Evolutionary conservation across 2,329 filamentous ascomycete species (phyloP), one percentile per base, ranked within the genome.

Genomic region (Aspergillus aculeatinus): DNA sequence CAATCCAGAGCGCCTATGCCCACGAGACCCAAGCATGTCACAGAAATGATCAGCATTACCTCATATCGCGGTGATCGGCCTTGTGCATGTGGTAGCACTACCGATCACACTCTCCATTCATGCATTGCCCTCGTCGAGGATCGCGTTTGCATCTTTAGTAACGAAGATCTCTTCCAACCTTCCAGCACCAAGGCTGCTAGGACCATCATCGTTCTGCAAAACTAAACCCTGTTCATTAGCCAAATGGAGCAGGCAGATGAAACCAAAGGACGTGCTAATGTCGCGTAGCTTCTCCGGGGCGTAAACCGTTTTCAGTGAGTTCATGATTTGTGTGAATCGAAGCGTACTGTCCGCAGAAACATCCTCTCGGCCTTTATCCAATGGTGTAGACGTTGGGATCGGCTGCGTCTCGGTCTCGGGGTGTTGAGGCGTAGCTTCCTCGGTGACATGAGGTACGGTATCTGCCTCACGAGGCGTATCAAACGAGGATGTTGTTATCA

Each of bases 321-420:
- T 96, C 87, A 99, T 96, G 61, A 99, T 88, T 21, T 89, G 82
- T 0, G 93, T 98, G 77, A 99, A 99, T 69, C 89, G 92, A 65
- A 97, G 83, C 3, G 79, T 78, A 56, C 80, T 72, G 14, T 85
- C 82, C 39, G 82, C 77, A 11, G 67, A 63, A 42, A 68, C 61
- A 48, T 66, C 68, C 35, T 69, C 74, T 27, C 63, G 67, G 44
- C 61, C 67, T 16, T 61, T 57, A 69, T 70, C 51, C 69, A 70
- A 57, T 12, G 66, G 52, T 70, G 69, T 65, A 75, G 72, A 61
- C 71, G 69, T 74, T 7, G 39, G n/a, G 10, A 19, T 16, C 14
- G 78, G 73, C 16, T 78, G 72, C 35, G 74, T 63, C 58, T 67
- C 57, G 57, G 67, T 62, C 59, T 70, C 68, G 9, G 69, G 62